Evolutionary conservation across 768 basidiomycete genomes (phyloP).

Genomic region (Leccinum fibrillosum): DNA sequence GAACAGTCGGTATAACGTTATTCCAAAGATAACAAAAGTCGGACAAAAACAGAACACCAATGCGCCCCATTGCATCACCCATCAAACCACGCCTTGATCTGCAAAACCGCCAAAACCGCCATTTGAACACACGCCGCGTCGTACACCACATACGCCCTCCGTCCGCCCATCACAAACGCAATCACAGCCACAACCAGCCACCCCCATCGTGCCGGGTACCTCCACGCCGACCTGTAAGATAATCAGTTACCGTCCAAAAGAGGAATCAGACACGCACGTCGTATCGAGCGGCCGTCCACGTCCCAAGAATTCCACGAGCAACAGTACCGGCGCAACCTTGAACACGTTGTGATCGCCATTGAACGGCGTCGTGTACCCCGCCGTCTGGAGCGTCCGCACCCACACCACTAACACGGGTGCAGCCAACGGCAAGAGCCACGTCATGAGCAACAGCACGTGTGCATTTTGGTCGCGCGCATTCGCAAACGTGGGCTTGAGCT

Average conservation of each 20-base stretch:
- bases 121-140: conserved; percentile 49
- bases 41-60: too few species aligned
- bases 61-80: background rate
- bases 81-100: conserved; percentile 6
- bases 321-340: conserved; percentile 59
- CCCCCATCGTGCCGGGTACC: conserved; percentile 45
- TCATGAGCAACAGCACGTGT: conserved; percentile 72
- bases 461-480: conserved; percentile 47
- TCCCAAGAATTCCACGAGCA: conserved; percentile 60
- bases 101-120: conserved; percentile 7
- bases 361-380: conserved; percentile 77
- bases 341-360: conserved; percentile 76
- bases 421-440: conserved; percentile 74
- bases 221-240: conserved; percentile 8
- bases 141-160: conserved; percentile 62
- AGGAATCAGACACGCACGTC: conserved; percentile 32
- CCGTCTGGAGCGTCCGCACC: conserved; percentile 81
- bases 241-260: background rate
- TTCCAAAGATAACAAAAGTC: too few species aligned
- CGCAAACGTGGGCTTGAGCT: conserved; percentile 4
- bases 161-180: conserved; percentile 68
- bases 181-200: conserved; percentile 46
- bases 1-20: background rate
- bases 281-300: conserved; percentile 45
- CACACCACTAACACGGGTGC: conserved; percentile 83